Conservation (phyloP, 1,139 yeast species). For the Hansenula lynferdii region DNA sequence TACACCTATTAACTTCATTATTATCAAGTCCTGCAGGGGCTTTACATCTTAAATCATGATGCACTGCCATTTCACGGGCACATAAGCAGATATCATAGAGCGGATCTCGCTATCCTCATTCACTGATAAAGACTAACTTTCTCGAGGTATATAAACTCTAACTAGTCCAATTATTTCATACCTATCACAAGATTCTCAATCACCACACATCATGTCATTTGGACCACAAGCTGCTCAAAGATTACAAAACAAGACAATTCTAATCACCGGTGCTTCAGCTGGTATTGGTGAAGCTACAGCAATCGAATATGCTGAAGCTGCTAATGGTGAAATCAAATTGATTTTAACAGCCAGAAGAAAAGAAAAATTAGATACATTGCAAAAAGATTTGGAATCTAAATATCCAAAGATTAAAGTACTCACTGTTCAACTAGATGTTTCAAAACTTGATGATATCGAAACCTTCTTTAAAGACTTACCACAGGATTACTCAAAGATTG, state of each 20-base stretch:
- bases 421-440: slow-evolving; percentile 43
- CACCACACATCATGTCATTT: slow-evolving; percentile 39
- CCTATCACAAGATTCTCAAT: too few species aligned
- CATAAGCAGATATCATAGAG: too few species aligned
- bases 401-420: slow-evolving; percentile 42
- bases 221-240: slow-evolving; percentile 52
- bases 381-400: slow-evolving; percentile 32
- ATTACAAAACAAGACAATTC: slow-evolving; percentile 41
- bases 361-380: slow-evolving; percentile 40
- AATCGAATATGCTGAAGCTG: slow-evolving; percentile 53
- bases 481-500: slow-evolving; percentile 39
- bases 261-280: slow-evolving; percentile 74
- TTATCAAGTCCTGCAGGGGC: background rate
- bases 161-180: too few species aligned
- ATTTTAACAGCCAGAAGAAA: slow-evolving; percentile 60
- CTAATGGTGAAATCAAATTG: slow-evolving; percentile 55
- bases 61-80: too few species aligned
- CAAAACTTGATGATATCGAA: slow-evolving; percentile 39
- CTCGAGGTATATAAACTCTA: too few species aligned
- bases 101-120: too few species aligned
- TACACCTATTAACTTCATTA: too few species aligned
- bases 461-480: slow-evolving; percentile 42
- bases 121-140: too few species aligned
- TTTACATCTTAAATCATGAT: too few species aligned
- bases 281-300: slow-evolving; percentile 74